Base-by-base conservation (phyloP, 2,329 filamentous ascomycete genomes). In the Arthrobotrys sphaeroides region DNA sequence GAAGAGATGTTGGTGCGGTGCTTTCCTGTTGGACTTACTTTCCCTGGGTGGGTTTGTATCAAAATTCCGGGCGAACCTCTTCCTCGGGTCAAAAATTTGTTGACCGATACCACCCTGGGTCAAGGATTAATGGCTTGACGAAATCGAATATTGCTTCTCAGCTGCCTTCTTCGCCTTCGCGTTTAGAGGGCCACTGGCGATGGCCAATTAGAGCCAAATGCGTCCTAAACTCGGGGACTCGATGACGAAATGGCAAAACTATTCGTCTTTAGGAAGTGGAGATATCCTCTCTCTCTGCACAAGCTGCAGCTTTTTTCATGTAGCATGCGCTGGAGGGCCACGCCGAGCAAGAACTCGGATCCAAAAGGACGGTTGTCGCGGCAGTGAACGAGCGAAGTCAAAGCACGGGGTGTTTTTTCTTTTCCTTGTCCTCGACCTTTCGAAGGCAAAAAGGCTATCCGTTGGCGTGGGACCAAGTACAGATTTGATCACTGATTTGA, bases 11-110 rank as follows among this genome's bases (percentile, higher is more conserved):
- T 74, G 62, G 70, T 74, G 70, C 57, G 62, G 70, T 68, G 70
- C 62, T 69, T 69, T 69, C 72, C 69, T 75, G 72, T 75, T 75
- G 72, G 72, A 75, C 72, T 75, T 75, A 57, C 72, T 75, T 69
- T 68, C 64, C 64, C 64, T 68, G 64, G 69, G 31, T 42, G 60
- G 66, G 45, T 49, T 33, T 64, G 72, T 73, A 73, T 75, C 70
- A 69, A 75, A 69, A 69, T 28, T 47, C 59, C 72, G 64, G 72
- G 55, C 47, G 72, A 75, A 75, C 72, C 70, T 75, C 49, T 75
- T 38, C 57, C 31, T 69, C 59, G 72, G 72, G 72, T 65, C 64
- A 43, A 68, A 69, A 68, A 65, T 75, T 74, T 75, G 72, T 67
- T 75, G 72, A 68, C 60, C 51, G 51, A 73, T 75, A 69, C 72